phyloP scores from a whole-genome alignment of 2,329 filamentous ascomycete genomes.

The Myrmaecium sp. region DNA sequence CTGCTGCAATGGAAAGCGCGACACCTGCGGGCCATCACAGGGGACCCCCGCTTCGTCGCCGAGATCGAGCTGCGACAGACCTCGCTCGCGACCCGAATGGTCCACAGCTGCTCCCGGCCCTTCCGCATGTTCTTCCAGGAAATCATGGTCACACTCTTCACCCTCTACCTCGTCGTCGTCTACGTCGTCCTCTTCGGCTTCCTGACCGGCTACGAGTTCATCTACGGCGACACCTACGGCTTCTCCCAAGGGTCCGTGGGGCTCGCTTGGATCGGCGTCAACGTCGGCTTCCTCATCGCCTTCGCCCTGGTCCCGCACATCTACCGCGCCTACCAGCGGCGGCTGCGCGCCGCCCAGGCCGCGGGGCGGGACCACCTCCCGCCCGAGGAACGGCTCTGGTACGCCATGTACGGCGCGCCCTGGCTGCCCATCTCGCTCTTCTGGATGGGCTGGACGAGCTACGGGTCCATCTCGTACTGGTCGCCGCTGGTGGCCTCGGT shows the following conservation, averaged over 20 bases:
- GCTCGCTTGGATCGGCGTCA: conserved; percentile 31
- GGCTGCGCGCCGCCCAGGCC: conserved; percentile 24
- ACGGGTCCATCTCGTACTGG: conserved; percentile 30
- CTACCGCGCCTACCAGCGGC: conserved; percentile 25
- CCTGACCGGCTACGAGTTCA: conserved; percentile 32
- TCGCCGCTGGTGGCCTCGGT: conserved; percentile 32
- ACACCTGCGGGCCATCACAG: conserved; percentile 12
- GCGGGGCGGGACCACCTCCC: conserved; percentile 22
- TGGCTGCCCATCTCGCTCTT: no score
- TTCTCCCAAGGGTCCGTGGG: conserved; percentile 28
- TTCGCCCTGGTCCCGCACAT: conserved; percentile 26
- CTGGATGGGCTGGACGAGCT: no score
- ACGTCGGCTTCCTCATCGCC: conserved; percentile 23
- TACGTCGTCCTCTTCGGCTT: conserved; percentile 40
- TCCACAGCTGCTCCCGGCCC: conserved; percentile 23
- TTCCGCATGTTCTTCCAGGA: conserved; percentile 22
- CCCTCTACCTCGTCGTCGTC: conserved; percentile 33
- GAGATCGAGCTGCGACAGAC: conserved; percentile 27
- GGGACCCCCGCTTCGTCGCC: conserved; percentile 29
- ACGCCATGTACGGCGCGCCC: no score
- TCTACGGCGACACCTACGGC: conserved; percentile 33
- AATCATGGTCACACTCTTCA: conserved; percentile 31
- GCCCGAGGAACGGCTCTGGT: no score
- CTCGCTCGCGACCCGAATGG: conserved; percentile 19
- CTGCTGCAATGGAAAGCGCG: conserved; percentile 20